Conservation (phyloP, 1,284 basidiomycete genomes). For the Pisolithus thermaeus region DNA sequence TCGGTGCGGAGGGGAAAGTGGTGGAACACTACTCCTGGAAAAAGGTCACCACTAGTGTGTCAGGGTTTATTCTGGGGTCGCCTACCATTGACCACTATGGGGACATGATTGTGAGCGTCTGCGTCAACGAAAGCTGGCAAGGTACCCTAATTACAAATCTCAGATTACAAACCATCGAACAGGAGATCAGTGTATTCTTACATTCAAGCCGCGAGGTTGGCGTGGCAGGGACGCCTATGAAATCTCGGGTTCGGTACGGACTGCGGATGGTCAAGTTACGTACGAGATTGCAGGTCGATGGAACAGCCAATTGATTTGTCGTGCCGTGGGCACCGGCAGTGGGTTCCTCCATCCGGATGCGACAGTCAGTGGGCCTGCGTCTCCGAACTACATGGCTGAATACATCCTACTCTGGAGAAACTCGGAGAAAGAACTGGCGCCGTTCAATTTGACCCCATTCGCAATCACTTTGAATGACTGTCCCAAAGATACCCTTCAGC, state of each 20-base stretch:
- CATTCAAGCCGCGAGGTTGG: constrained; percentile 97
- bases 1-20: constrained; percentile 44
- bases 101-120: constrained; percentile 75
- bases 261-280: constrained; percentile 58
- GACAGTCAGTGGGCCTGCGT: constrained; percentile 40
- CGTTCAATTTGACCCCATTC: constrained; percentile 95
- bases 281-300: constrained; percentile 96
- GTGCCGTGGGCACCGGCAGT: constrained; percentile 59
- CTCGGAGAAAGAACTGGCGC: constrained; percentile 76
- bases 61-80: constrained; percentile 90
- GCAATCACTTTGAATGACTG: constrained; percentile 89
- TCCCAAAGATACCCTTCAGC: constrained; percentile 58
- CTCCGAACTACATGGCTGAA: constrained; percentile 49
- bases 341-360: constrained; percentile 76
- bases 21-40: constrained; percentile 90
- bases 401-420: constrained; percentile 92
- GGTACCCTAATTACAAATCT: background rate
- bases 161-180: constrained; percentile 91
- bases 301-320: constrained; percentile 92
- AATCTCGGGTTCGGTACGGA: constrained; percentile 82
- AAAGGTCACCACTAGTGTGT: constrained; percentile 91
- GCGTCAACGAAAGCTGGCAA: background rate
- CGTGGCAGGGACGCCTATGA: constrained; percentile 88
- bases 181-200: constrained; percentile 82
- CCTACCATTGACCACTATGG: constrained; percentile 98